Evolutionary conservation across 768 basidiomycete species (phyloP), one percentile per base, ranked within the genome.

Genomic region (Macrolepiota fuliginosa): DNA sequence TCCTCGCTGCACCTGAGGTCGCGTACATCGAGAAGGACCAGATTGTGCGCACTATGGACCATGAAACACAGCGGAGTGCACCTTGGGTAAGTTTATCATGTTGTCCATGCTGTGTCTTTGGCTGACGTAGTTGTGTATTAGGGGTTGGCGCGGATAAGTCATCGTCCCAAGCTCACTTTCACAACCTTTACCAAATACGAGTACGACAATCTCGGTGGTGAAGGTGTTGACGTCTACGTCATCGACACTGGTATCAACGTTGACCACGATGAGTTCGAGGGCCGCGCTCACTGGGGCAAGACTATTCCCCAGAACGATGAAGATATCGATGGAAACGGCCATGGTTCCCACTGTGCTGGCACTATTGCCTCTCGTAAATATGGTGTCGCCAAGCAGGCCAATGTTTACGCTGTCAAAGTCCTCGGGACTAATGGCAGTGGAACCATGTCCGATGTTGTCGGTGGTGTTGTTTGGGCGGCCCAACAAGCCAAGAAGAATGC

Each of bases 71-170:
- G 83, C 84, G 72, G 54, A 68, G 75, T n/a, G 91, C 94, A 11
- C 91, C 94, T 55, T 96, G 94, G 94, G 93, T 94, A 73, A 74
- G 87, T 64, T 9, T 29, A 1, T 10, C 29, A 24, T 51, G 19
- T 22, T 58, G 35, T 5, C 45, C 58, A 39, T 37, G 50, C 46
- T 47, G 32, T 15, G 29, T 25, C 53, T 12, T 55, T 50, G 53
- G 45, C 61, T 67, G 62, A 65, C 56, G 50, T 55, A 55, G 25
- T 62, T 62, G 60, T 49, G 42, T 62, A 24, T n/a, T 67, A 97
- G 97, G 97, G 97, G 71, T 88, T 99, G 49, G 95, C 97, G 49
- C 90, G 97, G 42, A 85, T 98, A 69, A 95, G 93, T 65, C 97
- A 99, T 78, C 86, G 96, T 49, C 63, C 77, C 12, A 86, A 75